Evolutionary conservation across 768 basidiomycete genomes (phyloP), one percentile per base, ranked within the genome.

Genomic region (Boletus rubropictus): DNA sequence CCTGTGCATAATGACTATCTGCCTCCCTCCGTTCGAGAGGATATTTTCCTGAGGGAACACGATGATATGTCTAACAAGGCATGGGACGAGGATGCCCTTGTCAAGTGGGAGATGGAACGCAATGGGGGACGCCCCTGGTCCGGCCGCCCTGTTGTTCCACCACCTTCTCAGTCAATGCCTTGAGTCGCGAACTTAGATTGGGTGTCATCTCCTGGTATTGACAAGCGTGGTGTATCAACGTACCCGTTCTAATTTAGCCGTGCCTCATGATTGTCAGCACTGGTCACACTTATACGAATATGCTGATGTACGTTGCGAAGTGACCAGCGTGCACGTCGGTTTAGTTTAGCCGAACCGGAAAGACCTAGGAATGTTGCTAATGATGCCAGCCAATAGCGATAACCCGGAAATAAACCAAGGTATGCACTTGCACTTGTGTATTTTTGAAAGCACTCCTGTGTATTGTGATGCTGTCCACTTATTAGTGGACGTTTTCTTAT

Each of bases 1-100:
- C 85, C 86, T 0, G 82, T 86, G 32, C 64, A 74, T 44, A 78
- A 88, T 54, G 73, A 75, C 18, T 85, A 80, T 63, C 63, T 86
- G 11, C 86, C 85, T 4, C 50, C 66, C 17, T 65, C 74, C 24
- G 60, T 82, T 12, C 59, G 68, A 37, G 71, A 66, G 3, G 60
- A 71, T n/a, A 58, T 49, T 11, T 78, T 82, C 52, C 59, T 81
- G 47, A 69, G 64, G 51, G 61, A 64, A 28, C 71, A 68, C 32
- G 72, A 63, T 3, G 77, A 82, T 47, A 17, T 52, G 44, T 64
- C 66, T 4, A 69, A 61, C 20, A 84, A 81, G 52, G 52, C 63
- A 10, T 85, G 80, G 81, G 80, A 86, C 60, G 82, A 86, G 55
- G 70, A 69, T 17, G 71, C 72, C 22, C 65, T 87, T 47, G 47